Evolutionary conservation across 768 basidiomycete genomes (phyloP), one percentile per base, ranked within the genome.

Genomic region (Steccherinum ochraceum): DNA sequence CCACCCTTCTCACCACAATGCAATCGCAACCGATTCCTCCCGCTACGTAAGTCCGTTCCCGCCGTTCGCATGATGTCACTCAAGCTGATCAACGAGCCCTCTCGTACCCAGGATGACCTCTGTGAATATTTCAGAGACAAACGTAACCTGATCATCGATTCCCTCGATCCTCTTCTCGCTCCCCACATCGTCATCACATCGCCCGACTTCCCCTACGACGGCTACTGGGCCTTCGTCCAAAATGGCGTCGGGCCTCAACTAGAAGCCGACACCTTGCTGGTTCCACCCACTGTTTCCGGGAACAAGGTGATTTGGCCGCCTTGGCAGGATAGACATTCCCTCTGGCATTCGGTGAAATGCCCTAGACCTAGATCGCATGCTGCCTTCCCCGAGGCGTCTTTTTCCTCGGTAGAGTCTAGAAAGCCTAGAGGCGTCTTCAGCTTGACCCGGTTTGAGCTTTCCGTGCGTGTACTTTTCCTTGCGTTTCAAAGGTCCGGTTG

Each of bases 181-280:
- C 80, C 80, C 0, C 77, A 78, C 60, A 76, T 83, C 49, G 76
- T 79, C 46, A 72, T 81, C 42, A 75, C 77, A n/a, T 71, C 73
- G 35, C 70, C 73, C 46, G 63, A 68, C 49, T 69, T 74, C 41
- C 57, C 54, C 2, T 62, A 64, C 56, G 64, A 71, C 26, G 72
- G 72, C n/a, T 53, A 20, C 20, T 51, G 47, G 51, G 50, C 45
- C 10, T 47, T 18, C 51, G 49, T 40, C 18, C 7, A 19, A 16
- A 56, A 56, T 39, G 45, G 48, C 18, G 19, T 40, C 4, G 45
- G 40, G n/a, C 39, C 43, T 19, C 55, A 56, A 24, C 19, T 44
- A 18, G 24, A 30, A 13, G 3, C 41, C 13, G 16, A 35, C 16
- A 41, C 19, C 20, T 40, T 55, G 2, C 2, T 24, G 12, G 40